phyloP scores from a whole-genome alignment of 495 filamentous ascomycete species.

The Usnea hakonensis region DNA sequence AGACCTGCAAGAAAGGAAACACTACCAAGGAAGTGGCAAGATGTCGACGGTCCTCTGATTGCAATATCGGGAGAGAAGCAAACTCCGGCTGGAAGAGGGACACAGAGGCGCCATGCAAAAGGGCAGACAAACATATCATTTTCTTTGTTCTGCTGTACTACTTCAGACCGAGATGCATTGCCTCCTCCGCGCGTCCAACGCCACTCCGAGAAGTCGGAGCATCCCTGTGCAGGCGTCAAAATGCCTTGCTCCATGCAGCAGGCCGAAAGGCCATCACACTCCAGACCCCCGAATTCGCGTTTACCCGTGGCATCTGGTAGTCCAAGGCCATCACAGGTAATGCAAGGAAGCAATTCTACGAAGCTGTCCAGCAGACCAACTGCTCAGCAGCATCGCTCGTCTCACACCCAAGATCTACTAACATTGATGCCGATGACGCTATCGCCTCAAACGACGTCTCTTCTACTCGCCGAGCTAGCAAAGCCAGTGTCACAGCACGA shows the following conservation, averaged over 20 bases:
- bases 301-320: not conserved
- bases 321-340: not conserved
- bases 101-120: slow-evolving; percentile 5
- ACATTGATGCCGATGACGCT: slow-evolving; percentile 59
- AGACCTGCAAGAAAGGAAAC: slow-evolving; percentile 27
- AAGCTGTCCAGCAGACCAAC: slow-evolving; percentile 16
- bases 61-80: slow-evolving; percentile 25
- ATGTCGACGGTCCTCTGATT: slow-evolving; percentile 33
- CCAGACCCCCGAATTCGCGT: not conserved
- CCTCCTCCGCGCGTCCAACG: slow-evolving; percentile 16
- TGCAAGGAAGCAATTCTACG: not conserved
- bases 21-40: slow-evolving; percentile 30
- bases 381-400: slow-evolving; percentile 37
- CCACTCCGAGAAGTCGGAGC: not conserved
- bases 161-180: not conserved
- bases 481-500: slow-evolving; percentile 74
- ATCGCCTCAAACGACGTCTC: slow-evolving; percentile 55
- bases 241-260: not conserved
- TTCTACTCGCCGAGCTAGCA: slow-evolving; percentile 63
- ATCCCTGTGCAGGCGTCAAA: not conserved
- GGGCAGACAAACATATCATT: not conserved
- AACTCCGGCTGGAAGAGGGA: slow-evolving; percentile 1
- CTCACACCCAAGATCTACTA: slow-evolving; percentile 42
- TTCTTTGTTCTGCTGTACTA: slow-evolving; percentile 14
- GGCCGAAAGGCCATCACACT: not conserved